phyloP scores from a whole-genome alignment of 1,139 yeast genomes.

The Debaryomycetaceae sp. region DNA sequence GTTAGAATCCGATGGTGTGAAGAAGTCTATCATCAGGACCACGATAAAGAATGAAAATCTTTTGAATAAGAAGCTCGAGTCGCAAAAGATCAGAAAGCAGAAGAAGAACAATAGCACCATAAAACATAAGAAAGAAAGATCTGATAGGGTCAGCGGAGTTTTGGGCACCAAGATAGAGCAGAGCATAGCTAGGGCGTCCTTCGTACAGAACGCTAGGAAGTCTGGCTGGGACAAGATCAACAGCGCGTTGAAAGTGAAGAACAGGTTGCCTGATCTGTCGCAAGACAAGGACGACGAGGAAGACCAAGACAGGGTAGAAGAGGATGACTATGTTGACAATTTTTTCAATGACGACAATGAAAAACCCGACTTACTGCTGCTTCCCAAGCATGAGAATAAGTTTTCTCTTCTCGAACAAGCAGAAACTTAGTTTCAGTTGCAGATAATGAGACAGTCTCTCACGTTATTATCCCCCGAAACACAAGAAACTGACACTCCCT shows the following conservation, averaged over 20 bases:
- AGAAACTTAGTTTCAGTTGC: constrained; percentile 34
- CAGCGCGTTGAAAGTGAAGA: constrained; percentile 35
- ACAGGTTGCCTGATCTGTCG: constrained; percentile 10
- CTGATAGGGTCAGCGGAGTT: constrained; percentile 52
- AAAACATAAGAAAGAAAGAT: constrained; percentile 44
- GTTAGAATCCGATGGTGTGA: constrained; percentile 53
- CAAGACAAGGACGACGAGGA: constrained; percentile 13
- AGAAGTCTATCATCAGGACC: constrained; percentile 63
- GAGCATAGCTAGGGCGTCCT: constrained; percentile 60
- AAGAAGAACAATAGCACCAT: constrained; percentile 30
- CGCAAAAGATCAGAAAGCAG: constrained; percentile 32
- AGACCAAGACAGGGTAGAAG: constrained; percentile 22
- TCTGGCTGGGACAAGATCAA: constrained; percentile 73
- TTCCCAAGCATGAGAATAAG: constrained; percentile 23
- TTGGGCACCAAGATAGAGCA: constrained; percentile 60
- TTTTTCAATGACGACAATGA: constrained; percentile 30
- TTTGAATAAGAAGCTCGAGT: constrained; percentile 52
- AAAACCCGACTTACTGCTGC: constrained; percentile 14
- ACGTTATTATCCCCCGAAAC: no score
- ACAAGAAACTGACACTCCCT: no score
- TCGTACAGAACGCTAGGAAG: constrained; percentile 59
- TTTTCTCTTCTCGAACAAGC: constrained; percentile 50
- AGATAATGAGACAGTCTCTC: no score
- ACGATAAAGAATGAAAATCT: constrained; percentile 66
- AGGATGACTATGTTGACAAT: constrained; percentile 34